Conservation (phyloP, 768 basidiomycete genomes). For the Pulveroboletus frians region DNA sequence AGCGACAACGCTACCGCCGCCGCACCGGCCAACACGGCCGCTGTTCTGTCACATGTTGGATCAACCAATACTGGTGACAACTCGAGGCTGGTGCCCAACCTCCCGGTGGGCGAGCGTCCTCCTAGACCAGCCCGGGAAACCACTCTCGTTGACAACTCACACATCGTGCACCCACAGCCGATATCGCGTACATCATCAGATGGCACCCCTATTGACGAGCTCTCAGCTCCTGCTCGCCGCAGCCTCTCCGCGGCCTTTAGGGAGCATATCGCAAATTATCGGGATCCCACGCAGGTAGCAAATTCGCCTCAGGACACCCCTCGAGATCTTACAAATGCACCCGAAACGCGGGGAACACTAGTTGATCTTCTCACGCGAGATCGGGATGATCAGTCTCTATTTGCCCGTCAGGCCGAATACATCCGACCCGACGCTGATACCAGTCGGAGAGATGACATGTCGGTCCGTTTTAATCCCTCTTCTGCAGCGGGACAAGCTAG, state of each 20-base stretch:
- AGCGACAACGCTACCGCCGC: neutral
- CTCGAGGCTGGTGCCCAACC: conserved; percentile 2
- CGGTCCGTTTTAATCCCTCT: conserved; percentile 6
- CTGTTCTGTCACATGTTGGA: neutral
- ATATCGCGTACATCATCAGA: conserved; percentile 26
- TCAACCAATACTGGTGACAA: neutral
- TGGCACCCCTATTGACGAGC: conserved; percentile 17
- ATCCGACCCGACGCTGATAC: conserved; percentile 1
- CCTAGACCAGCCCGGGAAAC: conserved; percentile 14
- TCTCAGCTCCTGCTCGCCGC: conserved; percentile 10
- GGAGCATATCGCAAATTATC: conserved; percentile 16
- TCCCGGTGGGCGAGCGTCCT: conserved; percentile 11
- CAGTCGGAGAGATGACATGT: conserved; percentile 8
- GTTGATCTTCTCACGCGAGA: conserved; percentile 24
- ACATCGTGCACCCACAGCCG: conserved; percentile 15
- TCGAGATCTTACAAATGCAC: conserved; percentile 19
- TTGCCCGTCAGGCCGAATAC: conserved; percentile 8
- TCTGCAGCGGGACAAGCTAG: conserved; percentile 19
- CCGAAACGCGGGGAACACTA: conserved; percentile 22
- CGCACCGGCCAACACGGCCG: neutral
- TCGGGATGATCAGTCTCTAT: conserved; percentile 14
- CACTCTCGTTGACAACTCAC: conserved; percentile 18
- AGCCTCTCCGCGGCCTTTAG: conserved; percentile 20
- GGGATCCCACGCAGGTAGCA: conserved; percentile 8
- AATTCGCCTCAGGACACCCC: conserved; percentile 12